phyloP scores from a whole-genome alignment of 2,329 filamentous ascomycete species.

The Sporothrix protearum region DNA sequence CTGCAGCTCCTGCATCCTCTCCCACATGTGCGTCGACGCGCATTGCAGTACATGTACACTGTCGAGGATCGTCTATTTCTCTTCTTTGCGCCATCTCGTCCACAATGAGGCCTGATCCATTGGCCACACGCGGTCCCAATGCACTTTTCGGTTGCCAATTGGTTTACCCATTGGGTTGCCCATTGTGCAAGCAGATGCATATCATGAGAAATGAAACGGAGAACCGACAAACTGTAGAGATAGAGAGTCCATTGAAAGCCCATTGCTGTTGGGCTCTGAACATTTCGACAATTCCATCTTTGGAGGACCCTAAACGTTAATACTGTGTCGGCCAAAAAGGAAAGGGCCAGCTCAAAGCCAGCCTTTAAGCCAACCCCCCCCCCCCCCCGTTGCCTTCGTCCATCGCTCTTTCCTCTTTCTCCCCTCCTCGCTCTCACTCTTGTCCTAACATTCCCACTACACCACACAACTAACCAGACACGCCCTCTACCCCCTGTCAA shows the following conservation, averaged over 20 bases:
- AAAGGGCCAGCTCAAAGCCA: not conserved
- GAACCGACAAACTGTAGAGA: not conserved
- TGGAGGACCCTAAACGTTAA: not conserved
- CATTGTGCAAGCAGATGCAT: not conserved
- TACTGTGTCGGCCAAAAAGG: not conserved
- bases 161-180: too few species aligned
- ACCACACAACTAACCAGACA: not conserved
- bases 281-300: constrained; percentile 6
- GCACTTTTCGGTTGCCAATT: not conserved
- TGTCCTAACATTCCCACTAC: not conserved
- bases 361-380: not conserved
- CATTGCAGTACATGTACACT: constrained; percentile 2
- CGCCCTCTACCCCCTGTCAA: constrained; percentile 17
- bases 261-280: not conserved
- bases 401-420: constrained; percentile 19
- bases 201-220: not conserved
- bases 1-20: constrained; percentile 6
- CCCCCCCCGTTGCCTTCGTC: not conserved
- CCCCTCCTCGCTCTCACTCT: not conserved
- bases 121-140: not conserved
- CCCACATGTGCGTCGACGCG: constrained; percentile 6
- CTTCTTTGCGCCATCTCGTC: not conserved
- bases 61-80: constrained; percentile 4
- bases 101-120: not conserved
- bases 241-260: not conserved